These are phyloP conservation scores for Begonia loranthoides DNA, from an alignment of 306 rosid genomes.

Conservation along the genomic window DNA sequence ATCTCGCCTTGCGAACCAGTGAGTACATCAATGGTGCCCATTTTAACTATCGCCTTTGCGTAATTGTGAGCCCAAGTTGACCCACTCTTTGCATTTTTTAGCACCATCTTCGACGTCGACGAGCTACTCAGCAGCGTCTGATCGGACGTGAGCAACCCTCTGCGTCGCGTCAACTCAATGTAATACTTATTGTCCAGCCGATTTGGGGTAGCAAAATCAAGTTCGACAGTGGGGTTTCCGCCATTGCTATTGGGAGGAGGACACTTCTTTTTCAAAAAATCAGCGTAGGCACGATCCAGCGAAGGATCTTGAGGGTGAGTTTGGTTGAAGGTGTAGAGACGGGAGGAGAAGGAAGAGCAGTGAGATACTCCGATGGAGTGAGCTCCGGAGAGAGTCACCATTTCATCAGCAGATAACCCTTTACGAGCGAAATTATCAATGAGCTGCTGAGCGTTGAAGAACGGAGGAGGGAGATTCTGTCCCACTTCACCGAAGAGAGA, in stretches of 20 bases:
- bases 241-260: neutral
- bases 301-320: constrained; percentile 24
- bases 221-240: neutral
- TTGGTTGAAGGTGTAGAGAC: constrained; percentile 17
- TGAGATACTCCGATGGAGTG: constrained; percentile 28
- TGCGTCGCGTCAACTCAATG: constrained; percentile 7
- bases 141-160: constrained; percentile 14
- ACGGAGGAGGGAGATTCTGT: constrained; percentile 8
- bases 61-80: constrained; percentile 16
- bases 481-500: constrained; percentile 8
- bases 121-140: constrained; percentile 16
- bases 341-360: constrained; percentile 17
- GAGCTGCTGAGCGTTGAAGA: constrained; percentile 11
- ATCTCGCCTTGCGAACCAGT: constrained; percentile 21
- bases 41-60: neutral
- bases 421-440: neutral
- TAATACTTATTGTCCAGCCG: constrained; percentile 17
- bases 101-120: constrained; percentile 11
- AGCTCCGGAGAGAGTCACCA: constrained; percentile 34
- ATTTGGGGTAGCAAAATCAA: constrained; percentile 14
- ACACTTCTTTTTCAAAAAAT: constrained; percentile 16
- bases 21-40: constrained; percentile 18
- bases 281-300: constrained; percentile 13
- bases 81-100: constrained; percentile 8
- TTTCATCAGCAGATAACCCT: constrained; percentile 20